Conservation (phyloP, 1,284 basidiomycete genomes). For the Somion occarium region DNA sequence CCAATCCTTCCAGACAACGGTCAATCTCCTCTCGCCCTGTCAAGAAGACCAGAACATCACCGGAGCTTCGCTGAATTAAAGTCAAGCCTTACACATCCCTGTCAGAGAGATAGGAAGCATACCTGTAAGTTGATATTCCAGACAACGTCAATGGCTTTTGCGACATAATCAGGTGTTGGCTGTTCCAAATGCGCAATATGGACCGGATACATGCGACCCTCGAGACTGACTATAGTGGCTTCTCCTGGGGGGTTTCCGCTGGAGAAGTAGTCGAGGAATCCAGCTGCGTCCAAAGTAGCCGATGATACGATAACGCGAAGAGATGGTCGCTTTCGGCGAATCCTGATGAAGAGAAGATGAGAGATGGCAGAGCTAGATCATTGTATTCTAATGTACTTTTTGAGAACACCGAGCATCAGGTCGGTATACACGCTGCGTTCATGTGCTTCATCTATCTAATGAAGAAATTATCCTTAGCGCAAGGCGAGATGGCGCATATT, state of each 20-base stretch:
- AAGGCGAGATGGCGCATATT: conserved; percentile 5
- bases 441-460: conserved; percentile 93
- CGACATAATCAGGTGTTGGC: conserved; percentile 77
- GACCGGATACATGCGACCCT: conserved; percentile 92
- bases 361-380: background rate
- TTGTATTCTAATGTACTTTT: conserved; percentile 56
- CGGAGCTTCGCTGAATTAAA: conserved; percentile 55
- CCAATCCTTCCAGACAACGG: conserved; percentile 73
- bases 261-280: conserved; percentile 88
- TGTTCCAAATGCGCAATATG: conserved; percentile 75
- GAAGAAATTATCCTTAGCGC: conserved; percentile 14
- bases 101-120: conserved; percentile 12
- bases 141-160: conserved; percentile 78
- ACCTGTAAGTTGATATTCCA: conserved; percentile 87
- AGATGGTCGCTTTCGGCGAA: conserved; percentile 83
- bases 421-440: conserved; percentile 95
- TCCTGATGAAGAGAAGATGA: conserved; percentile 41
- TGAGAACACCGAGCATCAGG: conserved; percentile 85
- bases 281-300: conserved; percentile 89
- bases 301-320: conserved; percentile 91
- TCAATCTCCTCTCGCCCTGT: conserved; percentile 99
- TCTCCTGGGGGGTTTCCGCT: conserved; percentile 43
- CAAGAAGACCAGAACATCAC: conserved; percentile 91
- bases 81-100: conserved; percentile 7
- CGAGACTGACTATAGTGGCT: conserved; percentile 81